Conservation (phyloP, 2,329 filamentous ascomycete genomes). For the Xylariomycetidae sp. region DNA sequence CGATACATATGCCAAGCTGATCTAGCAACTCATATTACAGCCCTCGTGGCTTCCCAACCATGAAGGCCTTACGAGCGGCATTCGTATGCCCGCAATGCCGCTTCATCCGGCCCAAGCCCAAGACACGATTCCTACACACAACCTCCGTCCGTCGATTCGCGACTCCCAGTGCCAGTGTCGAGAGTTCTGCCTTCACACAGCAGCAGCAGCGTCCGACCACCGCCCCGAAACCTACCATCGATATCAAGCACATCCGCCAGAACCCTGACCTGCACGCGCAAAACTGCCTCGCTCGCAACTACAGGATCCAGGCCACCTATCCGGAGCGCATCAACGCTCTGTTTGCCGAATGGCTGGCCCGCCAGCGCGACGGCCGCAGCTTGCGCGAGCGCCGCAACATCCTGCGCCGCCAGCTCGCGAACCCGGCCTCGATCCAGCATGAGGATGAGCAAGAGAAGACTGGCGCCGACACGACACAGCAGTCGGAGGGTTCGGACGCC, state of each 20-base stretch:
- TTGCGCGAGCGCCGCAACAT: constrained; percentile 62
- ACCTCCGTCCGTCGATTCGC: no score
- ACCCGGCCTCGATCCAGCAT: constrained; percentile 39
- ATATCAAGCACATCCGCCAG: constrained; percentile 85
- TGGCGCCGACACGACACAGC: constrained; percentile 1
- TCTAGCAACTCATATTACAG: no score
- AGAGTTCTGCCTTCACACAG: constrained; percentile 1
- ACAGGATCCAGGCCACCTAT: constrained; percentile 50
- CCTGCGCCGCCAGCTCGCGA: constrained; percentile 51
- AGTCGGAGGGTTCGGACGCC: constrained; percentile 8
- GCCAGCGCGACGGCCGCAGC: constrained; percentile 53
- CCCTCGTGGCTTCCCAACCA: constrained; percentile 7
- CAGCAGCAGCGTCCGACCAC: constrained; percentile 51
- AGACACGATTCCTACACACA: no score
- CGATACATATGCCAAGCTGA: no score
- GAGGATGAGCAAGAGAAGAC: constrained; percentile 34
- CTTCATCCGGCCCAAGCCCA: constrained; percentile 11
- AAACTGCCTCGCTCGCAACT: constrained; percentile 84
- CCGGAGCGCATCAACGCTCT: constrained; percentile 51
- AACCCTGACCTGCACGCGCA: constrained; percentile 73
- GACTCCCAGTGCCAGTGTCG: no score
- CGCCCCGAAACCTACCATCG: constrained; percentile 72
- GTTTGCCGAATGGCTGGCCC: constrained; percentile 51
- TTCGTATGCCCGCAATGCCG: constrained; percentile 24
- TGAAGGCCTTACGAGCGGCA: constrained; percentile 14